A percentile compares a stretch with the other conserved stretches of the same genome.
Conservation (phyloP, 2,329 filamentous ascomycete genomes). For the Aureobasidium zeae region DNA sequence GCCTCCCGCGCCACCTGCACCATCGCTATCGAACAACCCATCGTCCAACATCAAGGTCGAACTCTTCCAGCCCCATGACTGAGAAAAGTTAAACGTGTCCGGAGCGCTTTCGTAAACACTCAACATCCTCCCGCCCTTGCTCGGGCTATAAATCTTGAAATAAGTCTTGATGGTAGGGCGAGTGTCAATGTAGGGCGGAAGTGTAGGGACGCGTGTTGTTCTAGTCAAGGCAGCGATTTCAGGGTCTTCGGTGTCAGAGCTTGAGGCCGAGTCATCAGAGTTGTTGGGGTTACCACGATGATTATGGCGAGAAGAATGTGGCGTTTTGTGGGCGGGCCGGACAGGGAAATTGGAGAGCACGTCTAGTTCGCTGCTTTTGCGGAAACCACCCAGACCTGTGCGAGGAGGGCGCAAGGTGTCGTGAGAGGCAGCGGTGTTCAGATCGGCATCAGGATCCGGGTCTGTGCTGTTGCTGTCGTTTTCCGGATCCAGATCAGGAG, state of each 20-base stretch:
- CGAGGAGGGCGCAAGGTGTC: conserved; percentile 18
- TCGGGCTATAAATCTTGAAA: conserved; percentile 53
- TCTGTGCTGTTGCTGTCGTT: conserved; percentile 38
- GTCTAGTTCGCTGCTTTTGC: conserved; percentile 24
- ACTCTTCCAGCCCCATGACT: conserved; percentile 54
- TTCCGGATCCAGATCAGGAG: conserved; percentile 18
- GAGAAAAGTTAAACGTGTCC: conserved; percentile 51
- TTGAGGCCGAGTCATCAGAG: conserved; percentile 22
- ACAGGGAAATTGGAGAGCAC: conserved; percentile 10
- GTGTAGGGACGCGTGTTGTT: conserved; percentile 32
- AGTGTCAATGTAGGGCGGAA: conserved; percentile 47
- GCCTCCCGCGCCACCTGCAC: too few relatives aligned
- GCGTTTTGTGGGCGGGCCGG: conserved; percentile 13
- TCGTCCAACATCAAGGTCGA: conserved; percentile 50
- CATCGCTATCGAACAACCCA: conserved; percentile 28
- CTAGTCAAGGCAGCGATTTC: conserved; percentile 20
- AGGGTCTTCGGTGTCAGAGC: conserved; percentile 15
- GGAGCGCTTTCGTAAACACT: conserved; percentile 51
- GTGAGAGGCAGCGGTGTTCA: conserved; percentile 23
- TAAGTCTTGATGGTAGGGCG: conserved; percentile 51
- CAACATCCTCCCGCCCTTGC: conserved; percentile 48
- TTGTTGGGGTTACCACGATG: too few relatives aligned
- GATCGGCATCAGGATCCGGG: conserved; percentile 32
- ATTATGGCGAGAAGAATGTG: too few relatives aligned
- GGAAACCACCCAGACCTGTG: conserved; percentile 24